These are phyloP conservation scores for Mycena pura DNA, from an alignment of 768 basidiomycete genomes.

Conservation along the genomic window DNA sequence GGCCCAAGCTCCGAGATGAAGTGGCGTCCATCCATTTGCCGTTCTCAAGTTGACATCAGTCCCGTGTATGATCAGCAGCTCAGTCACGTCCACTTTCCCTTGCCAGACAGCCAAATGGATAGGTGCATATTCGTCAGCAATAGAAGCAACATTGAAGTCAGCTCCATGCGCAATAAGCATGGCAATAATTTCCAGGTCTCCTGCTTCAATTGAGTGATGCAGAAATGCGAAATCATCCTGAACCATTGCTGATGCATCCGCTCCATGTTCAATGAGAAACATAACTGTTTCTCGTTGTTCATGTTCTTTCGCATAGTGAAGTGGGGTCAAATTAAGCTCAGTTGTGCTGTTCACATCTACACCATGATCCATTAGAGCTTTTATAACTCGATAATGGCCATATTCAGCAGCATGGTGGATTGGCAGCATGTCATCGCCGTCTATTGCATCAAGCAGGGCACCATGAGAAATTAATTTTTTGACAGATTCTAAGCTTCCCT, in stretches of 20 bases:
- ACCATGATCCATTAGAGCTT: constrained; percentile 6
- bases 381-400: constrained; percentile 10
- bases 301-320: constrained; percentile 12
- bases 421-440: constrained; percentile 12
- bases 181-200: constrained; percentile 1
- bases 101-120: constrained; percentile 17
- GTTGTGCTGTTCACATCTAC: constrained; percentile 7
- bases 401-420: constrained; percentile 22
- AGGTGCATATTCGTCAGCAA: not conserved
- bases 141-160: not conserved
- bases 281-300: constrained; percentile 10
- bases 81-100: not conserved
- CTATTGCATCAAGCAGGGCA: not conserved
- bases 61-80: not conserved
- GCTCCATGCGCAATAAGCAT: constrained; percentile 10
- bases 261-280: constrained; percentile 19
- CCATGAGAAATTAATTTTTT: not conserved
- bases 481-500: not conserved
- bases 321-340: constrained; percentile 1
- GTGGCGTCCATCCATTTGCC: constrained; percentile 15
- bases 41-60: not conserved
- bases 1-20: constrained; percentile 13
- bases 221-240: constrained; percentile 3
- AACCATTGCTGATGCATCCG: not conserved
- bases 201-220: constrained; percentile 7